Evolutionary conservation across 768 basidiomycete genomes (phyloP).

Genomic region (Tulasnella sp.): DNA sequence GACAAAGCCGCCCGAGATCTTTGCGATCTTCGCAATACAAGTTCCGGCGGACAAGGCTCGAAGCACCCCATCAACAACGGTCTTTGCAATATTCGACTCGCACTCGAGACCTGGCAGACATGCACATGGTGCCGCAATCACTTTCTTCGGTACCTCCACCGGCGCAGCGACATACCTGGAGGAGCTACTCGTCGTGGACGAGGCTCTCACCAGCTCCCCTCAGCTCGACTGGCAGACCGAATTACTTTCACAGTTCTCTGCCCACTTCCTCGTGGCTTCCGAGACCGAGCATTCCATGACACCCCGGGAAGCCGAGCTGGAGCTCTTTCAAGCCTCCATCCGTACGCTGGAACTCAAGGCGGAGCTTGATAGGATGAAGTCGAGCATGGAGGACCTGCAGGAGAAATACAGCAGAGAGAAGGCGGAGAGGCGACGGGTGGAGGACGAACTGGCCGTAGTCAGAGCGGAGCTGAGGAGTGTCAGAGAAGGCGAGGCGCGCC

Average conservation of each 20-base stretch:
- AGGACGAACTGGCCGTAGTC: background rate
- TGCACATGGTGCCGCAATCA: constrained; percentile 62
- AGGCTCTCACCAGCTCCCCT: constrained; percentile 39
- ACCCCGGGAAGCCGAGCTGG: background rate
- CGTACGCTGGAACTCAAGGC: constrained; percentile 51
- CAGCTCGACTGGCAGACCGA: constrained; percentile 63
- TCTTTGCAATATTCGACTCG: constrained; percentile 69
- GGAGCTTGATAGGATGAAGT: constrained; percentile 48
- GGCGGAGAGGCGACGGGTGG: background rate
- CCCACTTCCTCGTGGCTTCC: constrained; percentile 54
- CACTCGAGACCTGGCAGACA: constrained; percentile 62
- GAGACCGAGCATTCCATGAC: constrained; percentile 3
- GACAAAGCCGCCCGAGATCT: constrained; percentile 72
- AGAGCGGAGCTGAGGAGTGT: background rate
- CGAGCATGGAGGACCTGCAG: constrained; percentile 34
- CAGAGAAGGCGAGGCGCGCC: background rate
- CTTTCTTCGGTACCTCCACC: constrained; percentile 45
- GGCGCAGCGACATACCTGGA: constrained; percentile 34
- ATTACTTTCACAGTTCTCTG: constrained; percentile 62
- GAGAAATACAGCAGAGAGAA: background rate
- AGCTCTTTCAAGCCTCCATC: constrained; percentile 56
- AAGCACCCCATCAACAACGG: constrained; percentile 33
- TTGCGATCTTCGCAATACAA: constrained; percentile 54
- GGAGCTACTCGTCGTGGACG: constrained; percentile 34
- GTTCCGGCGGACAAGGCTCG: background rate